These are phyloP conservation scores for Clarkia xantiana DNA, from an alignment of 345 rosid genomes.

Conservation along the genomic window DNA sequence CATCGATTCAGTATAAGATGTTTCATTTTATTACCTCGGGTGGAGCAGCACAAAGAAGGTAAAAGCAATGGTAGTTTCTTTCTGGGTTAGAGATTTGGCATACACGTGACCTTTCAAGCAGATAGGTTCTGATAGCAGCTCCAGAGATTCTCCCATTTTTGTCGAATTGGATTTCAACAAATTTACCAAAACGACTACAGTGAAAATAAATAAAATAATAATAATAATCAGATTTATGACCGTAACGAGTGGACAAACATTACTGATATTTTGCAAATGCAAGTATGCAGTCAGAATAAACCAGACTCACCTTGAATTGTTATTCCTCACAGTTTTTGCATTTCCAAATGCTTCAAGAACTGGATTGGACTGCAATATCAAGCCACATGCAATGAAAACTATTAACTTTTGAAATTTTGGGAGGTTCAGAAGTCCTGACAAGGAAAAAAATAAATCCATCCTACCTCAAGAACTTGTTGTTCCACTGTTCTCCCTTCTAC, in stretches of 20 bases:
- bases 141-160: constrained; percentile 88
- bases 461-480: constrained; percentile 90
- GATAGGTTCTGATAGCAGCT: constrained; percentile 83
- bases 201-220: constrained; percentile 10
- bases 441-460: background rate
- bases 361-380: constrained; percentile 65
- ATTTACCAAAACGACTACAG: constrained; percentile 87
- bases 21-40: constrained; percentile 38
- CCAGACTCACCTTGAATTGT: constrained; percentile 61
- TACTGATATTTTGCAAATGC: background rate
- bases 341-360: constrained; percentile 98
- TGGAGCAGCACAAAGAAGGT: constrained; percentile 90
- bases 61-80: constrained; percentile 89
- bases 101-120: constrained; percentile 90
- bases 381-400: background rate
- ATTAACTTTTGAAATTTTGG: background rate
- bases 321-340: constrained; percentile 88
- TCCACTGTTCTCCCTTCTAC: constrained; percentile 93
- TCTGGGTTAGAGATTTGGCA: constrained; percentile 89
- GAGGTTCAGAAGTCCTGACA: background rate
- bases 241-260: background rate
- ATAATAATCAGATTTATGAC: background rate
- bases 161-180: constrained; percentile 89
- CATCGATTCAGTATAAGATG: background rate
- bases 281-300: too few species aligned